Conservation (phyloP, 345 rosid species). For the Chamaenerion angustifolium region DNA sequence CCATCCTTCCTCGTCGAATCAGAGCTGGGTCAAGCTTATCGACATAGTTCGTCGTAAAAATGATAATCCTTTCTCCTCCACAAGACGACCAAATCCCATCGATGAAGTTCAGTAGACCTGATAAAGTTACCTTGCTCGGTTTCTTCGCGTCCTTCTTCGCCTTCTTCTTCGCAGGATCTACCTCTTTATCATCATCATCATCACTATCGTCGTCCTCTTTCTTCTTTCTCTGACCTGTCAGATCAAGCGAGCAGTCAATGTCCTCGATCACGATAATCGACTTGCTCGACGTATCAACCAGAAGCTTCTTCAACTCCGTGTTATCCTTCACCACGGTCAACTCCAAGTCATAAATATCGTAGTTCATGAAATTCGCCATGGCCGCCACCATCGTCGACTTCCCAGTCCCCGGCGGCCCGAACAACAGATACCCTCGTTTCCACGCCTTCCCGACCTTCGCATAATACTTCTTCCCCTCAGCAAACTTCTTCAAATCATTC, state of each 20-base stretch:
- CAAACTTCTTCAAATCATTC: slow-evolving; percentile 9
- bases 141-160: slow-evolving; percentile 4
- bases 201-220: not conserved
- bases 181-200: not conserved
- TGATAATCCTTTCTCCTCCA: slow-evolving; percentile 11
- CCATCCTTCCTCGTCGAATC: slow-evolving; percentile 19
- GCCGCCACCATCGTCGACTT: slow-evolving; percentile 19
- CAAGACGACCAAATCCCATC: slow-evolving; percentile 19
- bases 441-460: slow-evolving; percentile 11
- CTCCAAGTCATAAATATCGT: slow-evolving; percentile 14
- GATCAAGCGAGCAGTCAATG: slow-evolving; percentile 16
- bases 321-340: slow-evolving; percentile 14
- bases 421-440: slow-evolving; percentile 11
- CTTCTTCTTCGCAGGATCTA: not conserved
- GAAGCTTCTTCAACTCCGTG: slow-evolving; percentile 12
- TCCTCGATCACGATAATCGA: slow-evolving; percentile 18
- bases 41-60: slow-evolving; percentile 15
- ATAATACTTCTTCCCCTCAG: slow-evolving; percentile 11
- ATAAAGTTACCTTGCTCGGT: slow-evolving; percentile 13
- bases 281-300: slow-evolving; percentile 14
- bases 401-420: slow-evolving; percentile 17
- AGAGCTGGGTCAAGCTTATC: slow-evolving; percentile 17
- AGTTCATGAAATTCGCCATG: slow-evolving; percentile 13
- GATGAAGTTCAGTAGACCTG: slow-evolving; percentile 15
- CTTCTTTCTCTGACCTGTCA: slow-evolving; percentile 13